Base-by-base conservation (phyloP, 1,284 basidiomycete species). In the Ustanciosporium gigantosporum region DNA sequence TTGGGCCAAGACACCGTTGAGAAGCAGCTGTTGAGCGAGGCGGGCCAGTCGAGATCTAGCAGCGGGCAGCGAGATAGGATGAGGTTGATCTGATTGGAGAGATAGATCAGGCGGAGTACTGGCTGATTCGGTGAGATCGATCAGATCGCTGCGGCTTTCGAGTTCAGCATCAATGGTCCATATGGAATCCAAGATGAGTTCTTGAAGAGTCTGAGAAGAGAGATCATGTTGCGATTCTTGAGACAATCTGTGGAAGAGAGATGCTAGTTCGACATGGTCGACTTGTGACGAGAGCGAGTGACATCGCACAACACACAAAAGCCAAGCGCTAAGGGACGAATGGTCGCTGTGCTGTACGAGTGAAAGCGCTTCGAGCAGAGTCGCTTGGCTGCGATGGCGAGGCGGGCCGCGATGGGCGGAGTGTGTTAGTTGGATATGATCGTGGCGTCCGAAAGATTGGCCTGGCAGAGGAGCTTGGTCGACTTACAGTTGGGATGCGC, bases 101-200 rank as follows among this genome's bases (percentile, higher is more conserved):
- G 32, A 35, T 13, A 35, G 8, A 19, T 17, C 17, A 19, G 17
- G 7, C 9, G 8, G 32, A 8, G 14, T 37, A 6, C 19, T 22
- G 20, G 13, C 36, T 35, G 17, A 9, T 8, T 11, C 32, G 36
- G 9, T 37, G 14, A 6, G 19, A 13, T 11, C 19, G 17, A 16
- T 17, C 8, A 66, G 31, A 14, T 69, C 72, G 27, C 36, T 59
- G 25, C 68, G 70, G 15, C 66, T 46, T 20, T 76, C 72, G 31
- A 71, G 43, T 31, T 76, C 72, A 29, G 48, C 44, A 36, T 76
- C 74, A 31, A 74, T 41, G 13, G 57, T 65, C 72, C 72, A 74
- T 31, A 73, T 43, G 15, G 49, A 39, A 47, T 76, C 72, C 19
- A 74, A 50, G 3, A 72, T 31, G 9, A 40, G 19, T 9, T 34